Evolutionary conservation across 2,329 filamentous ascomycete genomes (phyloP), one percentile per base, ranked within the genome.

Genomic region (Fusarium denticulatum): DNA sequence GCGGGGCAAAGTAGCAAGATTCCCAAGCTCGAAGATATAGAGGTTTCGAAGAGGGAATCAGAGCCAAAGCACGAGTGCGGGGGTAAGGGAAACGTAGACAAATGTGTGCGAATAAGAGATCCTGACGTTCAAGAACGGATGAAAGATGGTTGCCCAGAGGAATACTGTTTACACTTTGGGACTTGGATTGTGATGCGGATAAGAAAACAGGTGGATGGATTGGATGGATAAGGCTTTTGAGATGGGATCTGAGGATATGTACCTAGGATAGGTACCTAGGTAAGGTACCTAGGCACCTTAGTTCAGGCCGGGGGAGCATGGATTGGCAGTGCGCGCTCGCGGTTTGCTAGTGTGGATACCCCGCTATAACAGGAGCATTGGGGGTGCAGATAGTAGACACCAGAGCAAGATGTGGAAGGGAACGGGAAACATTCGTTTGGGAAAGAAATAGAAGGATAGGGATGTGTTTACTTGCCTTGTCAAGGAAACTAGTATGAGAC

Each of bases 321-420:
- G 77, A 80, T 82, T 82, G 80, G 80, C 76, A 77, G 74, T 72
- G 69, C 67, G 73, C 73, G 74, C 68, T 76, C 74, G 58, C 58
- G 57, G 73, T 73, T 70, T 83, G 81, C 81, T 82, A 76, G 77
- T 80, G 81, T 83, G 81, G 82, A 76, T 77, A 80, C 80, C 79
- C 77, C 77, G 75, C 78, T 69, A 80, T 58, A 61, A 63, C 63
- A 64, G 36, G 52, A 74, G 64, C 49, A 64, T 55, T 55, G 55
- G 72, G 69, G 74, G 76, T 77, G 72, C 60, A 76, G 57, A 56
- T 65, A 75, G 66, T 63, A 77, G 50, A 37, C 24, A 42, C 30
- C 26, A 40, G 56, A 67, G 52, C 52, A 56, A 46, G 47, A 67
- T 43, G 56, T 39, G 36, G 20, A 55, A 39, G 50, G 50, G 50